A percentile compares a stretch with the other conserved stretches of the same genome.
Conservation (phyloP, 768 basidiomycete genomes). For the Serendipita indica region DNA sequence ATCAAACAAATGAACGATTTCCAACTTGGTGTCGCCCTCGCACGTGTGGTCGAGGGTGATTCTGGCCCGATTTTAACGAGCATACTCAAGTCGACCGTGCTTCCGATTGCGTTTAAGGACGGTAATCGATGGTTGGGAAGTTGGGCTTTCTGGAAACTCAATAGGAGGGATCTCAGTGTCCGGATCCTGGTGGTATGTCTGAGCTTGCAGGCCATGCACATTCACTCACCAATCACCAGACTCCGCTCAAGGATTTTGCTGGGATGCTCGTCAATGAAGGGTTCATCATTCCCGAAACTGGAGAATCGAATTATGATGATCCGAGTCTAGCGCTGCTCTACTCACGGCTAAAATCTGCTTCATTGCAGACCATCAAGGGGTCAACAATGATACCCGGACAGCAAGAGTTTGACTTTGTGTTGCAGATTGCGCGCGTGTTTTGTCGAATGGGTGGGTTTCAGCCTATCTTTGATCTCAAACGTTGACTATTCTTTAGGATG, state of each 20-base stretch:
- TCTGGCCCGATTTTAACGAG: conserved; percentile 61
- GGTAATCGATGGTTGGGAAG: conserved; percentile 90
- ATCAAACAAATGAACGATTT: conserved; percentile 77
- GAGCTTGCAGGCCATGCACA: background rate
- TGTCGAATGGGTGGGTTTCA: conserved; percentile 72
- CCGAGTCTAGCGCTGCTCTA: conserved; percentile 84
- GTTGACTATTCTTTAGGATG: conserved; percentile 43
- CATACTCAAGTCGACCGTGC: conserved; percentile 57
- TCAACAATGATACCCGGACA: conserved; percentile 79
- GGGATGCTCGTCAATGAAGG: conserved; percentile 30
- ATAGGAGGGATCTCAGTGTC: conserved; percentile 76
- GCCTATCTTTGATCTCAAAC: background rate
- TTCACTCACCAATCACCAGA: conserved; percentile 19
- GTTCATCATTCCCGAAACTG: conserved; percentile 44
- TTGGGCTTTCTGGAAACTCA: conserved; percentile 95
- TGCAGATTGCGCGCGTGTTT: conserved; percentile 87
- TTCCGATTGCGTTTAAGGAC: conserved; percentile 70
- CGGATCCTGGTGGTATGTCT: conserved; percentile 66
- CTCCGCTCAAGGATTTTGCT: conserved; percentile 58
- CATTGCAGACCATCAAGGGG: conserved; percentile 84
- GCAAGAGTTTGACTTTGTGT: conserved; percentile 87
- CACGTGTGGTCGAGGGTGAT: conserved; percentile 70
- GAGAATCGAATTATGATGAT: conserved; percentile 83
- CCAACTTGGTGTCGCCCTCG: conserved; percentile 76
- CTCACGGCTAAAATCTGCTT: conserved; percentile 76